A percentile compares a stretch with the other conserved stretches of the same genome.
Conservation (phyloP, 805 yeast species). For the Lachancea meyersii region DNA sequence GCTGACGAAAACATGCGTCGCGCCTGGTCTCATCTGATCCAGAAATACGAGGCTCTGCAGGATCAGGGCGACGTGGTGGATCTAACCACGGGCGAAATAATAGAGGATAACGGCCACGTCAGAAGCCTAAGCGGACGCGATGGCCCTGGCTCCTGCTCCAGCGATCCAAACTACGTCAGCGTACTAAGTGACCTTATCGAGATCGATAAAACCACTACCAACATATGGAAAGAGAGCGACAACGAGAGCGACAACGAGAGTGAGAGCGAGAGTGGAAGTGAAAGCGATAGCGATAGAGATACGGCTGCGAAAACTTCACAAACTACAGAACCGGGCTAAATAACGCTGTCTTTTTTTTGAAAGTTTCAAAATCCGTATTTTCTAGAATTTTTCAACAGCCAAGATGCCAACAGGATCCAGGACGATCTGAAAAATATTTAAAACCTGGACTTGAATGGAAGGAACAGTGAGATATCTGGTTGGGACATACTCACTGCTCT, state of each 20-base stretch:
- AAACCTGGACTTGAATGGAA: not conserved
- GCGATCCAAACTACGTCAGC: conserved; percentile 19
- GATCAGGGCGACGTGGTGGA: conserved; percentile 63
- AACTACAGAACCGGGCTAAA: not conserved
- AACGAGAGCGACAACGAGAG: conserved; percentile 2
- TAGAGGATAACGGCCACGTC: conserved; percentile 66
- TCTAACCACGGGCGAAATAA: conserved; percentile 53
- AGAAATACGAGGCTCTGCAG: conserved; percentile 45
- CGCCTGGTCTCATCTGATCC: conserved; percentile 48
- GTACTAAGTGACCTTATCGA: conserved; percentile 21
- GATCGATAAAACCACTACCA: conserved; percentile 10
- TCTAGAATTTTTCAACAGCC: conserved; percentile 5
- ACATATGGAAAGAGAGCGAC: conserved; percentile 9
- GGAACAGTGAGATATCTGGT: not conserved
- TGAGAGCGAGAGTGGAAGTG: not conserved
- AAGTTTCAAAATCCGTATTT: not conserved
- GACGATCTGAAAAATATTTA: conserved; percentile 4
- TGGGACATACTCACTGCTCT: too few relatives aligned
- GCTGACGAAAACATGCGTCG: conserved; percentile 33
- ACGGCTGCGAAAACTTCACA: not conserved
- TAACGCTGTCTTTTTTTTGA: not conserved
- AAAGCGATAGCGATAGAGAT: not conserved
- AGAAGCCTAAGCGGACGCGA: conserved; percentile 34
- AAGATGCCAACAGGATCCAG: not conserved
- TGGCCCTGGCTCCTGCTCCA: conserved; percentile 10